Base-by-base conservation (phyloP, 2,329 filamentous ascomycete species). In the Sclerotiophoma versabilis region DNA sequence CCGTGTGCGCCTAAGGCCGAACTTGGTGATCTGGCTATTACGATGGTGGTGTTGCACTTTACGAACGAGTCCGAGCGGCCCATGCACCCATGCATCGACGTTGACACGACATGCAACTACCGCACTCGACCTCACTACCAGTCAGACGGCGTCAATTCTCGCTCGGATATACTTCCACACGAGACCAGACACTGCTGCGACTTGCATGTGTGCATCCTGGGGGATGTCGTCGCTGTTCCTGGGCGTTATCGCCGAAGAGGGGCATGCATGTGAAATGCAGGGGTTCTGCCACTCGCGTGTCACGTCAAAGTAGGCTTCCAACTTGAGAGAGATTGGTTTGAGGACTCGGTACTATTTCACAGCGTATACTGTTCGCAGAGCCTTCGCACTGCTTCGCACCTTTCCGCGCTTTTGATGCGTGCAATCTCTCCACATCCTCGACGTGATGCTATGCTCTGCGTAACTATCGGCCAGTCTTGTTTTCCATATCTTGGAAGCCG, bases 1-100 rank as follows among this genome's bases (percentile, higher is more conserved):
- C 58, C 45, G 51, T 37, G 49, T 30, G 54, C 29, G 39, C 55
- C 44, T 43, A 59, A 55, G 32, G 49, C 52, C 52, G 58, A 66
- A 62, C 57, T 64, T 62, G 66, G 64, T 68, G 68, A 73, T 70
- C 64, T 72, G 70, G 62, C 68, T 63, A 51, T 64, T 63, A 59
- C 45, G 50, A 57, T 52, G 54, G 58, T 54, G 55, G 50, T 65
- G 54, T 58, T 53, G 43, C 32, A 59, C 63, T 66, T 64, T 64
- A 64, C 59, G 49, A 49, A 49, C 26, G 39, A 41, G 57, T 38
- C 49, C 34, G 59, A 32, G 41, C 46, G 32, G 15, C 25, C 25
- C 27, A n/a, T n/a, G 42, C 19, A 30, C 36, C 36, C 17, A 48
- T 42, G 53, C 47, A 50, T 30, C 29, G 23, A 23, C 19, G 27